Evolutionary conservation across 2,329 filamentous ascomycete genomes (phyloP), one percentile per base, ranked within the genome.

Genomic region (Aspergillus ibericus): DNA sequence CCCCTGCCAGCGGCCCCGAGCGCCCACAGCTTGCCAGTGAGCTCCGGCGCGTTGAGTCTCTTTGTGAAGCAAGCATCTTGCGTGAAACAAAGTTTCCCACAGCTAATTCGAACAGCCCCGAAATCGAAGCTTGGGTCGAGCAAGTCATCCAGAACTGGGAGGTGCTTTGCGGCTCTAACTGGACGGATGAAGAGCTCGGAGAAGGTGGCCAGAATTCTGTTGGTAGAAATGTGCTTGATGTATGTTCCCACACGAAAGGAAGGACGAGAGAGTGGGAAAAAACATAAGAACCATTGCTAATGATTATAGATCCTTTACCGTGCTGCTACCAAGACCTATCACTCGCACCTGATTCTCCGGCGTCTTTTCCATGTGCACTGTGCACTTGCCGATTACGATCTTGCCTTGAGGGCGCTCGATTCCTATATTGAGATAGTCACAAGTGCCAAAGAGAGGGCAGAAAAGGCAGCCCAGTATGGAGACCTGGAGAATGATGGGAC

Each of bases 301-400:
- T 53, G 52, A 53, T 44, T 15, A 36, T 56, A 95, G 74, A 90
- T 92, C 27, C 82, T 99, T 6, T 99, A 98, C 75, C 89, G 89
- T 38, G 91, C 93, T 20, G 91, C 93, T 7, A 92, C 90, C 9
- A 96, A 95, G 75, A 96, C 93, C 0, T 99, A 95, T 70, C 95
- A 99, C 75, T 99, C 95, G 1, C 96, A 93, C 1, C 81, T 92
- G 9, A 90, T 98, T 61, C 79, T 99, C 29, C 85, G 93, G 58
- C 86, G 93, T 68, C 82, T 99, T 0, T 98, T 98, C 71, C 88
- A 87, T 10, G 89, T 96, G 1, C 95, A 99, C 73, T 82, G 93
- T 16, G 85, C 92, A 2, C 81, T 97, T 16, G 92, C 92, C 8
- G 93, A 99, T 66, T 98, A 97, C 65, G 91, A 96, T 56, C 80